A percentile compares a stretch with the other conserved stretches of the same genome.
Evolutionary conservation across 2,329 filamentous ascomycete species (phyloP).

Genomic region (Trichoderma guizhouense): DNA sequence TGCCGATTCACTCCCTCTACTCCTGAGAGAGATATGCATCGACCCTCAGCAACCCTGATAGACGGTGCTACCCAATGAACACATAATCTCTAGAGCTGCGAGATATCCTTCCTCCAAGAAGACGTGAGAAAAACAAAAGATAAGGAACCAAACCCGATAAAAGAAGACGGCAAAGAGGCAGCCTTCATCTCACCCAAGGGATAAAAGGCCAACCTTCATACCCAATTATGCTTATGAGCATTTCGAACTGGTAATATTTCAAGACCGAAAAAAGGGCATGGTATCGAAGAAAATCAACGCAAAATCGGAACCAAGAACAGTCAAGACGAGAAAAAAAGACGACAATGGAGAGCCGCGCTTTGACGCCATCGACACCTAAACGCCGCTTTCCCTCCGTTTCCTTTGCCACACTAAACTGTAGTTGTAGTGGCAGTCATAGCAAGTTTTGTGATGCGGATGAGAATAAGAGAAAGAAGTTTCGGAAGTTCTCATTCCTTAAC

Average conservation of each 20-base stretch:
- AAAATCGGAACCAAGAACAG: background rate
- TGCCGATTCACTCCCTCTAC: background rate
- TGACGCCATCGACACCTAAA: conserved; percentile 32
- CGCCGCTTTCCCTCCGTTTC: conserved; percentile 23
- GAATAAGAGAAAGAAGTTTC: background rate
- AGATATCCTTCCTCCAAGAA: background rate
- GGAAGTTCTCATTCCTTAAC: background rate
- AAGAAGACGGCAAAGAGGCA: background rate
- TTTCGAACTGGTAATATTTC: background rate
- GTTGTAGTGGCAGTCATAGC: background rate
- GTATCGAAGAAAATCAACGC: conserved; percentile 28
- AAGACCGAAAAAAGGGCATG: conserved; percentile 20
- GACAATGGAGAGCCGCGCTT: conserved; percentile 19
- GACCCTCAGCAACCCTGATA: background rate
- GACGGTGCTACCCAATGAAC: background rate
- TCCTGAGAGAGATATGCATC: background rate
- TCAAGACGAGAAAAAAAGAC: background rate
- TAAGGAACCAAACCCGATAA: background rate
- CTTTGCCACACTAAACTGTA: background rate
- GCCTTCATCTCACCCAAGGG: background rate
- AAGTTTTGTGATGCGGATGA: background rate
- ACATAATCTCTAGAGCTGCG: background rate
- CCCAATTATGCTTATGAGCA: background rate
- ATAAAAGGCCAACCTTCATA: background rate
- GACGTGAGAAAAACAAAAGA: background rate